These are phyloP conservation scores for Sordaria brevicollis DNA, from an alignment of 495 filamentous ascomycete genomes.

Conservation along the genomic window DNA sequence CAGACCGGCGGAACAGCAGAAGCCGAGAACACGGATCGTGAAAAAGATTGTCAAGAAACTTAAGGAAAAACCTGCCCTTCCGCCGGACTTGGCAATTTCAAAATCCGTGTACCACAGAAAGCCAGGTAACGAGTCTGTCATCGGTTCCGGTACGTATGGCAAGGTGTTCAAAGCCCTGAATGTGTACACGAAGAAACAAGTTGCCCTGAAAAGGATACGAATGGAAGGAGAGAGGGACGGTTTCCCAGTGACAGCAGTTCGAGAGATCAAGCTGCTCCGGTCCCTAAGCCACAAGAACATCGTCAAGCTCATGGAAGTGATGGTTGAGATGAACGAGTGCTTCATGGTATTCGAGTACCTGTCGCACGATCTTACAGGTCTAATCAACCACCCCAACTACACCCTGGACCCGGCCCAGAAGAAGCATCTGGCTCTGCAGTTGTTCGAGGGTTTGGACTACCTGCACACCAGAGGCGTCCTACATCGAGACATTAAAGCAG, in stretches of 20 bases:
- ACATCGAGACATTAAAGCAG: conserved; percentile 91
- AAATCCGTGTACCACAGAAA: conserved; percentile 87
- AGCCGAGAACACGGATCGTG: conserved; percentile 46
- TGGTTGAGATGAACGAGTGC: conserved; percentile 97
- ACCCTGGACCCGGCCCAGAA: conserved; percentile 77
- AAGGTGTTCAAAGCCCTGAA: conserved; percentile 99
- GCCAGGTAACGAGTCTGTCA: conserved; percentile 87
- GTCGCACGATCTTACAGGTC: conserved; percentile 65
- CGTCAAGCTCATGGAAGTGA: conserved; percentile 82
- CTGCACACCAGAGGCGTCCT: conserved; percentile 89
- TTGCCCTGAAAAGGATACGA: conserved; percentile 79
- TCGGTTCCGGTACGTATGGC: conserved; percentile 88
- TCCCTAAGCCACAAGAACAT: conserved; percentile 88
- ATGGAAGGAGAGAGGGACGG: conserved; percentile 97
- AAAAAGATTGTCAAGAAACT: conserved; percentile 59
- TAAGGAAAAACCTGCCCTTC: conserved; percentile 61
- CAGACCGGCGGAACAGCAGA: conserved; percentile 19
- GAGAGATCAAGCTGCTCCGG: conserved; percentile 93
- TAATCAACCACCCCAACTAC: conserved; percentile 89
- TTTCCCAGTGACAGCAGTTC: conserved; percentile 91
- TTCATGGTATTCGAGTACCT: conserved; percentile 99
- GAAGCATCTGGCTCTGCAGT: conserved; percentile 86
- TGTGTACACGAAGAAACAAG: conserved; percentile 81
- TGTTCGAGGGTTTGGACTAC: conserved; percentile 91
- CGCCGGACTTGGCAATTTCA: conserved; percentile 58